phyloP scores from a whole-genome alignment of 2,329 filamentous ascomycete species.

The Ambrosiella cleistominuta region DNA sequence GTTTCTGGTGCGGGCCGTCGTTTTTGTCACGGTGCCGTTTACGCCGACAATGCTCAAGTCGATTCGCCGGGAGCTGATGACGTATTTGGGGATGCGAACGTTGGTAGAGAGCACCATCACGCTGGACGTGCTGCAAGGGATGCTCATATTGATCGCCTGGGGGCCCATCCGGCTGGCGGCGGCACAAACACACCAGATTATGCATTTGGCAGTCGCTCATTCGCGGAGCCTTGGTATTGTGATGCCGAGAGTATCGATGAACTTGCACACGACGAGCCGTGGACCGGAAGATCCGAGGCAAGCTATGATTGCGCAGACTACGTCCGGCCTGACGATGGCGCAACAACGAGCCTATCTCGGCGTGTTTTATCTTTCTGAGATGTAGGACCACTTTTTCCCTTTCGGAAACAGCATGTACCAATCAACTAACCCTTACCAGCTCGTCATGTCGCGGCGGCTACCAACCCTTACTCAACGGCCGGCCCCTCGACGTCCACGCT shows the following conservation, averaged over 20 bases:
- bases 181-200: slow-evolving; percentile 16
- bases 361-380: slow-evolving; percentile 23
- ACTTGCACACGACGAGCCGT: slow-evolving; percentile 9
- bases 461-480: slow-evolving; percentile 10
- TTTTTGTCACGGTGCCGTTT: slow-evolving; percentile 22
- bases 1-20: slow-evolving; percentile 23
- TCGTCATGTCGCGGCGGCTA: slow-evolving; percentile 11
- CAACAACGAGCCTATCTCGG: slow-evolving; percentile 24
- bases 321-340: slow-evolving; percentile 16
- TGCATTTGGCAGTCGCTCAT: slow-evolving; percentile 24
- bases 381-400: slow-evolving; percentile 17
- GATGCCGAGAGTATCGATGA: slow-evolving; percentile 15
- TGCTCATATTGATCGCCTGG: slow-evolving; percentile 30
- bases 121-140: slow-evolving; percentile 29
- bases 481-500: slow-evolving; percentile 8
- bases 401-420: not conserved
- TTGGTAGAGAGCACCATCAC: slow-evolving; percentile 24
- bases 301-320: slow-evolving; percentile 9
- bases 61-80: slow-evolving; percentile 26
- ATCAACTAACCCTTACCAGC: not conserved
- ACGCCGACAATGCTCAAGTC: slow-evolving; percentile 18
- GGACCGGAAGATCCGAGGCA: slow-evolving; percentile 11
- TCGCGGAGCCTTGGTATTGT: slow-evolving; percentile 24
- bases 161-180: slow-evolving; percentile 16
- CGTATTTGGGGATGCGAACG: slow-evolving; percentile 26